These are phyloP conservation scores for Capsella bursapastoris DNA, from an alignment of 345 rosid genomes.

Conservation along the genomic window DNA sequence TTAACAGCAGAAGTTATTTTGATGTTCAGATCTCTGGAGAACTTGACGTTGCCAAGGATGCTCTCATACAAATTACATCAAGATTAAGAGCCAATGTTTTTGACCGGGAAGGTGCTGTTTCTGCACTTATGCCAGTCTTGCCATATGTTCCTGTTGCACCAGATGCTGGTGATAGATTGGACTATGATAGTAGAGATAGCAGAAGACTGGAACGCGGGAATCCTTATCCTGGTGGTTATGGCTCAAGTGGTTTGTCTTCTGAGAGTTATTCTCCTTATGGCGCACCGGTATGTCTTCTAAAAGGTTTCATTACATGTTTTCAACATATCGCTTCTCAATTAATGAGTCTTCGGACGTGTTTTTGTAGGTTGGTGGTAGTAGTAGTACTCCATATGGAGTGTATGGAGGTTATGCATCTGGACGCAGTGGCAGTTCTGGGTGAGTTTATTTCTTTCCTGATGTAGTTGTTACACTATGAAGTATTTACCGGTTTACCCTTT, in stretches of 20 bases:
- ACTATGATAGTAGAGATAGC: slow-evolving; percentile 67
- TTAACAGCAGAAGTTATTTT: slow-evolving; percentile 26
- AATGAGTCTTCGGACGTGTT: slow-evolving; percentile 28
- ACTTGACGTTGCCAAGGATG: slow-evolving; percentile 94
- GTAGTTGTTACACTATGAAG: not conserved
- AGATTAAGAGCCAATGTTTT: slow-evolving; percentile 87
- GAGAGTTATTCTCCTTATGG: slow-evolving; percentile 82
- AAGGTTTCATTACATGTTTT: slow-evolving; percentile 11
- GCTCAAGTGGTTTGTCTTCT: slow-evolving; percentile 60
- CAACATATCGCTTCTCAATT: not conserved
- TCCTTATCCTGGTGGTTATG: slow-evolving; percentile 76
- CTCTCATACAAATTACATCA: slow-evolving; percentile 78
- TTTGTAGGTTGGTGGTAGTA: slow-evolving; percentile 72
- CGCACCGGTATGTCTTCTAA: slow-evolving; percentile 49
- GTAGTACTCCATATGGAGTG: slow-evolving; percentile 71
- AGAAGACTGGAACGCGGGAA: slow-evolving; percentile 77
- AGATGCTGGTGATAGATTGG: slow-evolving; percentile 51
- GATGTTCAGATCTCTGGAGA: slow-evolving; percentile 81
- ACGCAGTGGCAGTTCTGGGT: slow-evolving; percentile 82
- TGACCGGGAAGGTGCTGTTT: slow-evolving; percentile 84
- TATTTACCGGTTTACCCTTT: slow-evolving; percentile 1
- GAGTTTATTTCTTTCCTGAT: slow-evolving; percentile 43
- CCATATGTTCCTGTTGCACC: slow-evolving; percentile 85
- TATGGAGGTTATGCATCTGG: slow-evolving; percentile 89
- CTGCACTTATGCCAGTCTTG: slow-evolving; percentile 81